phyloP scores from a whole-genome alignment of 2,329 filamentous ascomycete genomes.

The Penicillium rolfsii region DNA sequence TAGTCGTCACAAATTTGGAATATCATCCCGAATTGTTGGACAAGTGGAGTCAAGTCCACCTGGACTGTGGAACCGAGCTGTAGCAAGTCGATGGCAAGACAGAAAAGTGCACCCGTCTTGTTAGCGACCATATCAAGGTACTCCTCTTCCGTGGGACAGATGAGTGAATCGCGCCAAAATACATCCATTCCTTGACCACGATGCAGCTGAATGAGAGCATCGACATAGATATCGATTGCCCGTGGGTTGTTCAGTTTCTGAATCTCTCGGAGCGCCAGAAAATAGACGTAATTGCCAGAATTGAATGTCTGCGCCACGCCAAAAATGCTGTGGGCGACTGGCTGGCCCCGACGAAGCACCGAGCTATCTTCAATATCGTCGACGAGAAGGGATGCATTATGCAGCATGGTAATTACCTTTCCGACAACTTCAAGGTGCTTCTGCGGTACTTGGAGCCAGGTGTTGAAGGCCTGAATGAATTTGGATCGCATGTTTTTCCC shows the following conservation, averaged over 20 bases:
- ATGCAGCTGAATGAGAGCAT: conserved; percentile 52
- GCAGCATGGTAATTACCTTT: conserved; percentile 50
- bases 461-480: conserved; percentile 50
- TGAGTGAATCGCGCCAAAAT: conserved; percentile 52
- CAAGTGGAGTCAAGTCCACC: conserved; percentile 63
- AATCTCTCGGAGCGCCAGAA: conserved; percentile 49
- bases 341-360: conserved; percentile 50
- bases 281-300: conserved; percentile 55
- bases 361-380: conserved; percentile 57
- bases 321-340: conserved; percentile 55
- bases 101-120: conserved; percentile 54
- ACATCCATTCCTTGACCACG: conserved; percentile 54
- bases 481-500: conserved; percentile 51
- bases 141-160: conserved; percentile 51
- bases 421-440: conserved; percentile 47
- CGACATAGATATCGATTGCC: conserved; percentile 49
- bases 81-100: conserved; percentile 52
- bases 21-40: conserved; percentile 59
- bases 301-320: conserved; percentile 57
- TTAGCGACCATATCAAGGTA: conserved; percentile 55
- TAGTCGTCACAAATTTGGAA: conserved; percentile 70
- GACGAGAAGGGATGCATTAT: conserved; percentile 51
- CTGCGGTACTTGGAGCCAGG: conserved; percentile 49
- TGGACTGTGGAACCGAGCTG: conserved; percentile 44
- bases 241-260: conserved; percentile 45